Conservation (phyloP, 2,329 filamentous ascomycete species). For the Arthroderma sp. region DNA sequence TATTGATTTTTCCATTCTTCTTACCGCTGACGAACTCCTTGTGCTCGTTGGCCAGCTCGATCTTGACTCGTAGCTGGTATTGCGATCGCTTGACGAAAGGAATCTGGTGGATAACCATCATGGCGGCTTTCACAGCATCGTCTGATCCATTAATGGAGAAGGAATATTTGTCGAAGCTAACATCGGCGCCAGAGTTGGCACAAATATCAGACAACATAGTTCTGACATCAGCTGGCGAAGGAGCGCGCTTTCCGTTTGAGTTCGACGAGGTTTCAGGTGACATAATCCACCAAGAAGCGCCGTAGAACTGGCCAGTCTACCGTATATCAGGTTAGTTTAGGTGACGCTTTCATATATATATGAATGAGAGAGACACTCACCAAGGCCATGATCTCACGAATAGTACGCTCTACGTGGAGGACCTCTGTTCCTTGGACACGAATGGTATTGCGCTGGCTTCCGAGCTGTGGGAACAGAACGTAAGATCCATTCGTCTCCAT, state of each 20-base stretch:
- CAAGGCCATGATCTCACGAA: constrained; percentile 88
- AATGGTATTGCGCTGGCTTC: constrained; percentile 69
- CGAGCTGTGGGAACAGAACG: constrained; percentile 79
- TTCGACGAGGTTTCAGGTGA: constrained; percentile 46
- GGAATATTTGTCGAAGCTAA: constrained; percentile 85
- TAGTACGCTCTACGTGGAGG: constrained; percentile 84
- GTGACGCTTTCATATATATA: neutral
- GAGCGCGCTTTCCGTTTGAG: constrained; percentile 44
- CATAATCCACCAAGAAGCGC: constrained; percentile 88
- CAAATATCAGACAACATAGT: constrained; percentile 93
- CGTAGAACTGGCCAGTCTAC: constrained; percentile 92
- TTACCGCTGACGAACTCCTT: constrained; percentile 99
- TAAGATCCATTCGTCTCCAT: constrained; percentile 94
- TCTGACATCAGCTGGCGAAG: constrained; percentile 56
- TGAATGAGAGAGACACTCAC: constrained; percentile 38
- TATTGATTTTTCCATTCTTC: constrained; percentile 99
- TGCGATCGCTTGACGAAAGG: constrained; percentile 75
- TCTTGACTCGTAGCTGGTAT: constrained; percentile 93
- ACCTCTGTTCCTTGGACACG: constrained; percentile 89
- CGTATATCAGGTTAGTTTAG: too few relatives aligned
- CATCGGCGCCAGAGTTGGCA: constrained; percentile 86
- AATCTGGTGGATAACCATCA: constrained; percentile 85
- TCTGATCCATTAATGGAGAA: constrained; percentile 94
- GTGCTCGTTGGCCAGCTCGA: constrained; percentile 97
- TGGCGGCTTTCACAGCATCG: constrained; percentile 88